Evolutionary conservation across 176 grass and related monocot genomes (phyloP).

Genomic region (maize (Zea mays)): DNA sequence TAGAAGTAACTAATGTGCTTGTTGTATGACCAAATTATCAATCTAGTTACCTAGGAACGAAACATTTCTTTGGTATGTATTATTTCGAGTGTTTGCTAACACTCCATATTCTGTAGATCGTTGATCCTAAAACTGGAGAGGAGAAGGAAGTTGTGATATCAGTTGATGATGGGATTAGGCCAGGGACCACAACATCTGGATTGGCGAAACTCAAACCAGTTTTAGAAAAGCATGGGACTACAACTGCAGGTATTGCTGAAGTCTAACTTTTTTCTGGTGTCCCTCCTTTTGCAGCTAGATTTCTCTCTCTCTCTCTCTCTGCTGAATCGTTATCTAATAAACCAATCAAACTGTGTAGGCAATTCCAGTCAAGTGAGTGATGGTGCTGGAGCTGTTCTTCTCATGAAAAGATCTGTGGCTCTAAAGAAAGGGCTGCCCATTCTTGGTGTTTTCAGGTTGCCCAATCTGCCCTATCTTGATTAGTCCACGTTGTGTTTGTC

Average conservation of each 20-base stretch:
- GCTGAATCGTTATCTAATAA: background rate
- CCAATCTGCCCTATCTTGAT: background rate
- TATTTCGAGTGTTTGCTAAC: too few relatives aligned
- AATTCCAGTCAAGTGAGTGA: constrained; percentile 99
- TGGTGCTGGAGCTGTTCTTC: constrained; percentile 98
- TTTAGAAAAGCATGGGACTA: constrained; percentile 91
- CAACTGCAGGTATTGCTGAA: constrained; percentile 77
- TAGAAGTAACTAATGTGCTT: too few relatives aligned
- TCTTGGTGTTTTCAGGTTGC: constrained; percentile 94
- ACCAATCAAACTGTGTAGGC: constrained; percentile 48
- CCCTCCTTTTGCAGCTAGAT: background rate
- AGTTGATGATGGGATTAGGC: too few relatives aligned
- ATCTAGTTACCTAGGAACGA: too few relatives aligned
- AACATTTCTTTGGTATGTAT: too few relatives aligned
- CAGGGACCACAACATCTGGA: too few relatives aligned
- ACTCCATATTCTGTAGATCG: too few relatives aligned
- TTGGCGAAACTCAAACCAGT: too few relatives aligned
- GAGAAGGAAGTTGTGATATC: too few relatives aligned
- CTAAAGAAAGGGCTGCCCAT: constrained; percentile 80
- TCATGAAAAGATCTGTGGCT: constrained; percentile 92
- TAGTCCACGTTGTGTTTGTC: background rate
- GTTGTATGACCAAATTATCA: too few relatives aligned
- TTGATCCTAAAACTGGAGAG: too few relatives aligned
- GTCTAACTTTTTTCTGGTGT: background rate
- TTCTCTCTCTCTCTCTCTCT: background rate